Evolutionary conservation across 176 grass and related monocot species (phyloP).

Genomic region (Oryza coarctata): DNA sequence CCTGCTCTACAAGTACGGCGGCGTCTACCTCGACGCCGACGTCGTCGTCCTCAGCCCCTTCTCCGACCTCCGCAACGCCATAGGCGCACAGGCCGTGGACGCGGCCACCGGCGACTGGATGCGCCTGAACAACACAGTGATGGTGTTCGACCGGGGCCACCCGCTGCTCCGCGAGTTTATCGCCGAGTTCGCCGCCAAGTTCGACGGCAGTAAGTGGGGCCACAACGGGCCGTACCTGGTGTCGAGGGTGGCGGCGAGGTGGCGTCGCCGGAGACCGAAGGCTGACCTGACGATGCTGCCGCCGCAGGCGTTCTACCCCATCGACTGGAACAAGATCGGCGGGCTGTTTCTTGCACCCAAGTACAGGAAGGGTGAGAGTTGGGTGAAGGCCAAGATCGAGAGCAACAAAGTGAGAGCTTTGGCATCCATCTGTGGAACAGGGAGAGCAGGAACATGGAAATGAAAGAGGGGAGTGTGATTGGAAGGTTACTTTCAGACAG

Average conservation of each 20-base stretch:
- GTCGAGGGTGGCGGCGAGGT: slow-evolving; percentile 61
- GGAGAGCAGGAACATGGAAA: slow-evolving; percentile 49
- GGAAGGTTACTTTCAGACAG: slow-evolving; percentile 49
- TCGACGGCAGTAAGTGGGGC: slow-evolving; percentile 84
- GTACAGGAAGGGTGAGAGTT: slow-evolving; percentile 31
- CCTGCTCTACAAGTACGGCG: slow-evolving; percentile 68
- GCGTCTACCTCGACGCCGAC: slow-evolving; percentile 80
- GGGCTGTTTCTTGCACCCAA: slow-evolving; percentile 61
- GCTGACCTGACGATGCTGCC: slow-evolving; percentile 56
- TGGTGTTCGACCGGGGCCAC: slow-evolving; percentile 79
- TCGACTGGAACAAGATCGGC: slow-evolving; percentile 74
- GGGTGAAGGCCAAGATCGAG: slow-evolving; percentile 59
- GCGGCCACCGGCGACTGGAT: slow-evolving; percentile 58
- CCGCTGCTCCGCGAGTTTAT: slow-evolving; percentile 73
- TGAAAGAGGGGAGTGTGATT: slow-evolving; percentile 80
- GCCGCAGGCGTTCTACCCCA: slow-evolving; percentile 77
- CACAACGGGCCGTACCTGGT: slow-evolving; percentile 95
- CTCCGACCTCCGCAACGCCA: slow-evolving; percentile 53
- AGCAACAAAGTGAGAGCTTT: slow-evolving; percentile 58
- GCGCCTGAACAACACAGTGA: slow-evolving; percentile 85
- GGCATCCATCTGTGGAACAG: slow-evolving; percentile 87
- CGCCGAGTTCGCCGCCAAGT: slow-evolving; percentile 68
- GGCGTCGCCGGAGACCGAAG: not conserved
- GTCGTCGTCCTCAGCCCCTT: slow-evolving; percentile 64
- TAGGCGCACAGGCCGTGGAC: slow-evolving; percentile 71